A percentile compares a stretch with the other conserved stretches of the same genome.
Evolutionary conservation across 2,329 filamentous ascomycete species (phyloP).

Genomic region (Colletotrichum spinosum): DNA sequence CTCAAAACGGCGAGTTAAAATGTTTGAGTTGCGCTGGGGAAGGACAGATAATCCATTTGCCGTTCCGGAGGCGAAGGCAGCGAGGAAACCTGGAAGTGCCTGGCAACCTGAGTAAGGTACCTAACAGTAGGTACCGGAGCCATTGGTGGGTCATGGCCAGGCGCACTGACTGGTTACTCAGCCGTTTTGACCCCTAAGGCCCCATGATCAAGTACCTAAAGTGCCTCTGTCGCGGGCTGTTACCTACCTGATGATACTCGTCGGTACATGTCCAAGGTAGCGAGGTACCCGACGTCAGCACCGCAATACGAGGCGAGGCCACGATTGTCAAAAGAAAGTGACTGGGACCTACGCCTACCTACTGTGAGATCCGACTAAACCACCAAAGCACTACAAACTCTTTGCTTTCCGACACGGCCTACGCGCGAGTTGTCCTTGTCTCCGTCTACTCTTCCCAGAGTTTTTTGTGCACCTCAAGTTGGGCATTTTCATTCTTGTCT

Average conservation of each 20-base stretch:
- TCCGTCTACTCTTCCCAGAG: neutral
- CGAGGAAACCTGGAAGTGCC: neutral
- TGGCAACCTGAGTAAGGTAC: no score
- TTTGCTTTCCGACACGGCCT: slow-evolving; percentile 9
- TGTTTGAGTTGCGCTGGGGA: slow-evolving; percentile 26
- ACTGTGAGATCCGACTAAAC: neutral
- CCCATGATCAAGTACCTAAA: neutral
- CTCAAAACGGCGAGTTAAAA: slow-evolving; percentile 19
- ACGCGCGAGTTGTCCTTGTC: neutral
- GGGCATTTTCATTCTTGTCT: neutral
- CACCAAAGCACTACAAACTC: neutral
- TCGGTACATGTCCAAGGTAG: neutral
- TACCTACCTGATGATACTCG: neutral
- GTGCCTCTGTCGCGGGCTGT: neutral
- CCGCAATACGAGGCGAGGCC: slow-evolving; percentile 44
- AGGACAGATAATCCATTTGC: slow-evolving; percentile 39
- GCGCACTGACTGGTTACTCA: slow-evolving; percentile 24
- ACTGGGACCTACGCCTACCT: neutral
- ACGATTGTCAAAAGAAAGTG: slow-evolving; percentile 46
- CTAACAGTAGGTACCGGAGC: neutral
- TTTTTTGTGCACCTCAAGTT: neutral
- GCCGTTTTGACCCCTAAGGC: slow-evolving; percentile 36
- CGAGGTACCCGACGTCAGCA: slow-evolving; percentile 1
- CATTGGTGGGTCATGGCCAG: slow-evolving; percentile 12
- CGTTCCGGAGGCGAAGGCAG: slow-evolving; percentile 23